Evolutionary conservation across 495 filamentous ascomycete genomes (phyloP), one percentile per base, ranked within the genome.

Genomic region (Daldinia vernicosa): DNA sequence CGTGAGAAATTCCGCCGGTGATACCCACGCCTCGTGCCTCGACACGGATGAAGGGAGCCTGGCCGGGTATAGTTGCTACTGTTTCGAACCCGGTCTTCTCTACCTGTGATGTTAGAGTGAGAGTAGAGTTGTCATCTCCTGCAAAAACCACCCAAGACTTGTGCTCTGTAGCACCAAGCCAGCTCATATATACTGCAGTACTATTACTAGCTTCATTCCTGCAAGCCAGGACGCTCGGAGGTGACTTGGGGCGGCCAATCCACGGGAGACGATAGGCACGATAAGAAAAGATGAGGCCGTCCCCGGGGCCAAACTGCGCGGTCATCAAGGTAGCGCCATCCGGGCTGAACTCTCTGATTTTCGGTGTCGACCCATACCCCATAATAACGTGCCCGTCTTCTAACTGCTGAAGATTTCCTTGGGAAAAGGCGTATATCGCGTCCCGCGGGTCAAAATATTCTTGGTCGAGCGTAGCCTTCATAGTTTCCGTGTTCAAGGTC

Each of bases 131-230:
- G 14, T 28, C 63, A 33, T 37, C 17, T 24, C 63, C 69, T 4
- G 63, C 47, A 15, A 50, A 70, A 4, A 73, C 43, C 9, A 37
- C 47, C 70, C 70, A 73, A 9, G 52, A 22, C 3, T 45, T 27
- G 12, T 69, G 60, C 17, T 73, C 65, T 11, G 70, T 73, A 4
- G 70, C 70, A 24, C 70, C 70, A 52, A 63, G 52, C 70, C 70
- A 73, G n/a, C 65, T 73, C 70, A 73, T 69, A 33, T 63, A 69
- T 8, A 73, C 53, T 17, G 14, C 30, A 0, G 70, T 73, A n/a
- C 26, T 33, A 15, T 65, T 66, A 45, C 33, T 58, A 1, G 52
- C 45, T 6, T 30, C 26, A n/a, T 69, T 54, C 14, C 60, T 5
- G 45, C 70, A 73, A 26, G 65, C 66, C 32, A 60, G 54, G 9